phyloP scores from a whole-genome alignment of 2,329 filamentous ascomycete genomes.

The Diaporthe vexans region DNA sequence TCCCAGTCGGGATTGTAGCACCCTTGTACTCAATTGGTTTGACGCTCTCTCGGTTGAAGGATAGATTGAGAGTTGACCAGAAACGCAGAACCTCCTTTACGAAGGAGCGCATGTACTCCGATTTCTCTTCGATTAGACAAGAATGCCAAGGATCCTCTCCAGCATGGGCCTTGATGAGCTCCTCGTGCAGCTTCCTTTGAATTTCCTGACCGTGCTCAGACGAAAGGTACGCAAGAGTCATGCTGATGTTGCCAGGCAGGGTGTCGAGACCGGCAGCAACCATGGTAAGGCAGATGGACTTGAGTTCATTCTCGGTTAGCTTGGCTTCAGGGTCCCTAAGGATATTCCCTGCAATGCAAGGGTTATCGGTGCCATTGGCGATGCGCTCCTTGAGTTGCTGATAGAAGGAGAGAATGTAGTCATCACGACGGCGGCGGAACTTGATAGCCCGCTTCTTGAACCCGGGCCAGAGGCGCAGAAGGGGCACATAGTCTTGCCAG shows the following conservation, averaged over 20 bases:
- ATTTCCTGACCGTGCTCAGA: slow-evolving; percentile 10
- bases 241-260: neutral
- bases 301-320: neutral
- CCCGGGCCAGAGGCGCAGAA: neutral
- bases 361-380: neutral
- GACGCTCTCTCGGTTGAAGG: slow-evolving; percentile 2
- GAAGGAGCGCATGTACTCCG: neutral
- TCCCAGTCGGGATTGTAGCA: neutral
- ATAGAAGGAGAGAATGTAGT: slow-evolving; percentile 8
- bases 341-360: slow-evolving; percentile 9
- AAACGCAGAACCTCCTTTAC: slow-evolving; percentile 3
- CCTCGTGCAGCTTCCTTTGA: neutral
- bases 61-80: slow-evolving; percentile 10
- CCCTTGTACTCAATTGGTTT: slow-evolving; percentile 4
- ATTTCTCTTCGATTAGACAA: neutral
- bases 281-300: slow-evolving; percentile 6
- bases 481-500: slow-evolving; percentile 12
- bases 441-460: slow-evolving; percentile 1
- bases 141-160: slow-evolving; percentile 2
- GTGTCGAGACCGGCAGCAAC: slow-evolving; percentile 12
- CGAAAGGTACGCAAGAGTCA: slow-evolving; percentile 18
- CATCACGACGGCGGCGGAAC: slow-evolving; percentile 4
- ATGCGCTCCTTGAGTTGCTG: slow-evolving; percentile 4
- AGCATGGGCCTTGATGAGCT: neutral
- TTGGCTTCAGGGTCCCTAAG: neutral